Evolutionary conservation across 2,329 filamentous ascomycete species (phyloP).

Genomic region (Colletotrichum agaves): DNA sequence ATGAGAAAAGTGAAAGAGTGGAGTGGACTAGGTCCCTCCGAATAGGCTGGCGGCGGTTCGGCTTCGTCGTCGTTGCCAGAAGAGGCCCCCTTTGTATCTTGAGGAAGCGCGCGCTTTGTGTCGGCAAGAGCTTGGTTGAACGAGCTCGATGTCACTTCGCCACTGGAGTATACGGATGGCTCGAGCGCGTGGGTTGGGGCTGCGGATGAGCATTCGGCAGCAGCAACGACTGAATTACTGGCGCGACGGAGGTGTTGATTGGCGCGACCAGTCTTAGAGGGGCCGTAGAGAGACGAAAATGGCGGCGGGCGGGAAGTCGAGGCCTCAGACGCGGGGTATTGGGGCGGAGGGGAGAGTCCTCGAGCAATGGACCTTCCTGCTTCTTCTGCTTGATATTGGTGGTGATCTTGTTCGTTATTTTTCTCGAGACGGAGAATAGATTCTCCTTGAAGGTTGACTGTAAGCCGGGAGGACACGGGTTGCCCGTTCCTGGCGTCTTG

Average conservation of each 20-base stretch:
- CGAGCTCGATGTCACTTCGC: conserved; percentile 46
- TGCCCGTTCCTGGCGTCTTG: conserved; percentile 57
- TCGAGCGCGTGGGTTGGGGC: conserved; percentile 67
- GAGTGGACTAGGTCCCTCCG: conserved; percentile 92
- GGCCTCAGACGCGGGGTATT: conserved; percentile 67
- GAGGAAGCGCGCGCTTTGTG: conserved; percentile 86
- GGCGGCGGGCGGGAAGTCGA: conserved; percentile 66
- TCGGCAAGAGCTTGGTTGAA: conserved; percentile 70
- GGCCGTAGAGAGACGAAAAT: conserved; percentile 69
- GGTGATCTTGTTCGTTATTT: conserved; percentile 19
- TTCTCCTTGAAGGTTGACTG: conserved; percentile 14
- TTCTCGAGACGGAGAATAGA: conserved; percentile 23
- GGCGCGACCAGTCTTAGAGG: conserved; percentile 50
- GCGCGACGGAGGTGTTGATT: conserved; percentile 46
- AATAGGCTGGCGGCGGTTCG: conserved; percentile 96
- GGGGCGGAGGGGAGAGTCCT: conserved; percentile 66
- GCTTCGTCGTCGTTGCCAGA: conserved; percentile 82
- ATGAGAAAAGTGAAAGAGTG: conserved; percentile 95
- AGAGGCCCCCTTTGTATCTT: conserved; percentile 80
- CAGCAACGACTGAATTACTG: conserved; percentile 26
- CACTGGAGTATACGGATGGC: conserved; percentile 51
- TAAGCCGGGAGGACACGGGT: conserved; percentile 54
- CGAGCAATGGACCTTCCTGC: conserved; percentile 40
- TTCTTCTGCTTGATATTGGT: not conserved
- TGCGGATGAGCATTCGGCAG: conserved; percentile 40